Evolutionary conservation across 345 rosid genomes (phyloP).

Genomic region (Lumnitzera littorea): DNA sequence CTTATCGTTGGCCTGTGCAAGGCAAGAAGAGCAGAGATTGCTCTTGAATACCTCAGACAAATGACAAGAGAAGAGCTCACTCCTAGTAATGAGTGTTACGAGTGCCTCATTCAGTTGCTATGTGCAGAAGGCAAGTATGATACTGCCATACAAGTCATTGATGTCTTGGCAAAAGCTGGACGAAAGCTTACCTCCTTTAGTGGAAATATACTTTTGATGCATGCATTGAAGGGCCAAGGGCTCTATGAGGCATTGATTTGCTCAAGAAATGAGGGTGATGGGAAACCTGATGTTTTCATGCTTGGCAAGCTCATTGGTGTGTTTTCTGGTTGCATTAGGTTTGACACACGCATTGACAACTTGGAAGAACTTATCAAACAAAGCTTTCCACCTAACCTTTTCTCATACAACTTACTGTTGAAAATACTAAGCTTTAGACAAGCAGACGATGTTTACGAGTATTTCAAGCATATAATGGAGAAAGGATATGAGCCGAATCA

Average conservation of each 20-base stretch:
- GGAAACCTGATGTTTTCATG: constrained; percentile 28
- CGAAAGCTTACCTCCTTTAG: constrained; percentile 50
- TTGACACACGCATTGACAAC: constrained; percentile 24
- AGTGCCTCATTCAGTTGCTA: constrained; percentile 34
- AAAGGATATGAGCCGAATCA: constrained; percentile 59
- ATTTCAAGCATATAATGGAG: constrained; percentile 32
- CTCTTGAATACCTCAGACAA: constrained; percentile 34
- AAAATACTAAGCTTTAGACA: constrained; percentile 26
- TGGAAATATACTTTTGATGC: constrained; percentile 63
- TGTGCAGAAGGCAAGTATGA: constrained; percentile 32
- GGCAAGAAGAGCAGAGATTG: constrained; percentile 34
- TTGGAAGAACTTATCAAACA: constrained; percentile 44
- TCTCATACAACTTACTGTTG: constrained; percentile 63
- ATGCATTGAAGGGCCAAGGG: constrained; percentile 34
- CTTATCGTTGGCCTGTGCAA: constrained; percentile 57
- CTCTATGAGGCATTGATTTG: constrained; percentile 58
- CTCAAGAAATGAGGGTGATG: constrained; percentile 27
- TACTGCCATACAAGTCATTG: constrained; percentile 37
- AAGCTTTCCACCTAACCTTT: constrained; percentile 51
- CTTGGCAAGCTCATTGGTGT: constrained; percentile 59
- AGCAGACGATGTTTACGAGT: constrained; percentile 33
- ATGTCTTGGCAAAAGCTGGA: constrained; percentile 41
- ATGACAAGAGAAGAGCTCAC: constrained; percentile 33
- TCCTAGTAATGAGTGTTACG: constrained; percentile 58
- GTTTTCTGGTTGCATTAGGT: constrained; percentile 38